Conservation (phyloP, 2,329 filamentous ascomycete genomes). For the Polychaeton citri region DNA sequence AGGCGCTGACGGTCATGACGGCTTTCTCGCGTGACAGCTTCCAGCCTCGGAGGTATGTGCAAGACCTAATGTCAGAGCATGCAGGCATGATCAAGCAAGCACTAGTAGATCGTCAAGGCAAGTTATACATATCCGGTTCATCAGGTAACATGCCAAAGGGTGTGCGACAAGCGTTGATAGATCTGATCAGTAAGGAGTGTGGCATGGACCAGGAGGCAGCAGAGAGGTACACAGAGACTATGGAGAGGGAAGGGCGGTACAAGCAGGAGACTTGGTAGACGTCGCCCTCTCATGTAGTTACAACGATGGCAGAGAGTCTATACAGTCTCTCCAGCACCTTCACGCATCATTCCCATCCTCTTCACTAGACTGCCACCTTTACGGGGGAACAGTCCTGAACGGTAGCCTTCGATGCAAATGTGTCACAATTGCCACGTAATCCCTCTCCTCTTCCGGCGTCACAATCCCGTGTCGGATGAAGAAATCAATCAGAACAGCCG, state of each 20-base stretch:
- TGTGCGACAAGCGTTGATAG: conserved; percentile 52
- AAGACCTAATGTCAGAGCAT: conserved; percentile 46
- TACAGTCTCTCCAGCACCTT: no score
- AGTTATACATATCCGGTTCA: conserved; percentile 46
- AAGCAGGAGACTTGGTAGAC: conserved; percentile 57
- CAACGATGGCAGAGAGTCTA: no score
- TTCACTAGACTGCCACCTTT: no score
- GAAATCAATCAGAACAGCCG: conserved; percentile 74
- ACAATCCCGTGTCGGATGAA: conserved; percentile 71
- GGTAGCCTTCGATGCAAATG: conserved; percentile 65
- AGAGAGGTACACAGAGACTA: conserved; percentile 39
- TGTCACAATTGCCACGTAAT: conserved; percentile 60
- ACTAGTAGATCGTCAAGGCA: conserved; percentile 38
- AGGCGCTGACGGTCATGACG: conserved; percentile 41
- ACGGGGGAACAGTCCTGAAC: conserved; percentile 32
- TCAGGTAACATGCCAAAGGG: conserved; percentile 61
- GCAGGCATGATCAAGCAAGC: conserved; percentile 35
- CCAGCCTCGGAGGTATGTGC: conserved; percentile 51
- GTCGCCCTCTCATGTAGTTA: background rate
- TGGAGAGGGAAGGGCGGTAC: conserved; percentile 52
- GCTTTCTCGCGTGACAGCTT: conserved; percentile 62
- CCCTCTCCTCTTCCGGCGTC: conserved; percentile 61
- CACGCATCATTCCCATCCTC: no score
- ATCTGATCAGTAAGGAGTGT: conserved; percentile 35
- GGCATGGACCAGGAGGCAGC: conserved; percentile 34